Conservation (phyloP, 2,329 filamentous ascomycete species). For the Exophiala viscosa region DNA sequence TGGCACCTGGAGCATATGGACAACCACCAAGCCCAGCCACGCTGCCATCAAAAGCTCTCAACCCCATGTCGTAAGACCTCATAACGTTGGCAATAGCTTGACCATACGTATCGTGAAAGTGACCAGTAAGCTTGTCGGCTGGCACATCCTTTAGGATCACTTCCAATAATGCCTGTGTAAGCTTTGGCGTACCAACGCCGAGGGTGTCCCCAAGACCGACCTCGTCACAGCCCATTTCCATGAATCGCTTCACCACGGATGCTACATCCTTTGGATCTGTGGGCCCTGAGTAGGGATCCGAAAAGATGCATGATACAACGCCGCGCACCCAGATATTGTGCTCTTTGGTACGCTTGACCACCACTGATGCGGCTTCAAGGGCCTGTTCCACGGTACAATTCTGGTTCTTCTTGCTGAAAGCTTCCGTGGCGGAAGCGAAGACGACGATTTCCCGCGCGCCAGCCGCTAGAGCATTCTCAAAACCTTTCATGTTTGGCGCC, state of each 20-base stretch:
- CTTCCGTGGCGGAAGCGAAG: constrained; percentile 40
- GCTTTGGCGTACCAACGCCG: constrained; percentile 68
- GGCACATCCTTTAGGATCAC: constrained; percentile 48
- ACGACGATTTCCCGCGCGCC: constrained; percentile 38
- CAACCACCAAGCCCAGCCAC: constrained; percentile 78
- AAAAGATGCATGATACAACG: constrained; percentile 41
- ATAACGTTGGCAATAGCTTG: constrained; percentile 77
- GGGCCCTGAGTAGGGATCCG: constrained; percentile 49
- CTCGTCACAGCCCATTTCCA: constrained; percentile 86
- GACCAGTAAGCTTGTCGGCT: constrained; percentile 69
- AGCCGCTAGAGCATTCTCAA: constrained; percentile 55
- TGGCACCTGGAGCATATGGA: constrained; percentile 78
- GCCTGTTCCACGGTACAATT: constrained; percentile 40
- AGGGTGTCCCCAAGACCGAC: constrained; percentile 87
- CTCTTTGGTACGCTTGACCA: constrained; percentile 30
- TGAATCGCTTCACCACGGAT: constrained; percentile 54
- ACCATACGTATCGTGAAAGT: constrained; percentile 87
- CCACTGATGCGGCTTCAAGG: constrained; percentile 32
- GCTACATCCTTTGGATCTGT: constrained; percentile 49
- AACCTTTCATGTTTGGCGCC: constrained; percentile 39
- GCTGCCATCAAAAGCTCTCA: constrained; percentile 73
- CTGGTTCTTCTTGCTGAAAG: constrained; percentile 40
- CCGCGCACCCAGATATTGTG: constrained; percentile 34
- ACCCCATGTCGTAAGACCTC: constrained; percentile 70
- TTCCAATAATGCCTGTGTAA: constrained; percentile 33